These are phyloP conservation scores for Angophora floribunda DNA, from an alignment of 345 rosid genomes.

Conservation along the genomic window DNA sequence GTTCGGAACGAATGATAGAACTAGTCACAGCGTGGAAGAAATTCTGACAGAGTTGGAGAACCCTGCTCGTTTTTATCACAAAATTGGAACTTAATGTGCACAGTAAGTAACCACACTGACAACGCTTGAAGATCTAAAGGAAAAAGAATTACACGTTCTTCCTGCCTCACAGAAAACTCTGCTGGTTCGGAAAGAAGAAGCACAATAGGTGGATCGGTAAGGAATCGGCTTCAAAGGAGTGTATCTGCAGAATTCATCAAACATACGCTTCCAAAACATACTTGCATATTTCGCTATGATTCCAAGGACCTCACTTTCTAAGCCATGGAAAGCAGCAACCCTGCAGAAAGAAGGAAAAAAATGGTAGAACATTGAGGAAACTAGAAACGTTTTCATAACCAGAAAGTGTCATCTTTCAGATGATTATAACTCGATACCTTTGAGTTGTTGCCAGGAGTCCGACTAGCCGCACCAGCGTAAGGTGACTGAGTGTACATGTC, in stretches of 20 bases:
- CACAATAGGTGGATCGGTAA: background rate
- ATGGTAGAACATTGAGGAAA: background rate
- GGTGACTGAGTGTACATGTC: slow-evolving; percentile 31
- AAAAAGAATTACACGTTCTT: background rate
- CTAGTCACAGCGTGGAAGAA: background rate
- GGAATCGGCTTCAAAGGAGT: background rate
- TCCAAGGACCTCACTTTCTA: slow-evolving; percentile 43
- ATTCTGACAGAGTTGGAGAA: background rate
- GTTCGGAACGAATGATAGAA: background rate
- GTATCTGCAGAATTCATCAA: slow-evolving; percentile 7
- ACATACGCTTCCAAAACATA: slow-evolving; percentile 17
- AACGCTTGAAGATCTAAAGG: background rate
- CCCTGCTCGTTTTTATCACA: background rate
- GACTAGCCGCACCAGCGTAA: background rate
- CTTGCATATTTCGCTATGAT: slow-evolving; percentile 10
- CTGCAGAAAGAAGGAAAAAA: slow-evolving; percentile 18
- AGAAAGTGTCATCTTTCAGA: background rate
- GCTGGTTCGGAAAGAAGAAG: background rate
- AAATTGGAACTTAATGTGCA: background rate
- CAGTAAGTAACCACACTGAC: background rate
- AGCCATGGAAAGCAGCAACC: slow-evolving; percentile 62
- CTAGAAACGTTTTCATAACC: background rate
- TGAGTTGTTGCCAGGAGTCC: slow-evolving; percentile 3
- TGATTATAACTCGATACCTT: slow-evolving; percentile 25
- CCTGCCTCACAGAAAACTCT: background rate